These are phyloP conservation scores for Chlamydomonas sphaeroides DNA, from an alignment of 139 green algal species.

Conservation along the genomic window DNA sequence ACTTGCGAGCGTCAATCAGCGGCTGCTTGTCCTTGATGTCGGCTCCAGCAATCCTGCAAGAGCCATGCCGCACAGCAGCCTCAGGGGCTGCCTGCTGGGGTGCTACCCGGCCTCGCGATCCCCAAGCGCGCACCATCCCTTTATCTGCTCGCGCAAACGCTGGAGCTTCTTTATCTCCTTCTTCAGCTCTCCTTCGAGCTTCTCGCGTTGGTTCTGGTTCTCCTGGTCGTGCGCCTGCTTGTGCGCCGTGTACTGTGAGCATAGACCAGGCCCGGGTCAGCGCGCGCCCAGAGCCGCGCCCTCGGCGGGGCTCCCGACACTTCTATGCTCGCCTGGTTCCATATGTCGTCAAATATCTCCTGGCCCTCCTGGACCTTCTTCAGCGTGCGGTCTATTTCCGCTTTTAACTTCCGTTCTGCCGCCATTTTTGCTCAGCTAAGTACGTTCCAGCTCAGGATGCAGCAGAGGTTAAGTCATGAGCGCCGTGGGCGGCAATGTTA, in stretches of 20 bases:
- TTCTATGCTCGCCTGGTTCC: constrained; percentile 90
- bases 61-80: neutral
- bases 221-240: constrained; percentile 92
- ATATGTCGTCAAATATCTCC: constrained; percentile 96
- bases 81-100: too few species aligned
- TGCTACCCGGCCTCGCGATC: neutral
- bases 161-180: constrained; percentile 99
- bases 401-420: constrained; percentile 89
- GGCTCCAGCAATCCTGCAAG: constrained; percentile 73
- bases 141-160: constrained; percentile 97
- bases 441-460: too few species aligned
- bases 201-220: constrained; percentile 93
- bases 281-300: too few species aligned
- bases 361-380: constrained; percentile 97
- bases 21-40: constrained; percentile 98
- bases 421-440: constrained; percentile 69
- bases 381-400: constrained; percentile 93
- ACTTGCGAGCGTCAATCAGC: constrained; percentile 83
- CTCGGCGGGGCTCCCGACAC: neutral
- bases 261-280: too few species aligned
- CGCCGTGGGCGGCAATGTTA: too few species aligned
- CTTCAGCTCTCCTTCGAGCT: constrained; percentile 98
- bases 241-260: constrained; percentile 35
- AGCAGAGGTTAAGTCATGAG: too few species aligned
- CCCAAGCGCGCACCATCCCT: constrained; percentile 90